Conservation (phyloP, 306 rosid species). For the Canavalia gladiata region DNA sequence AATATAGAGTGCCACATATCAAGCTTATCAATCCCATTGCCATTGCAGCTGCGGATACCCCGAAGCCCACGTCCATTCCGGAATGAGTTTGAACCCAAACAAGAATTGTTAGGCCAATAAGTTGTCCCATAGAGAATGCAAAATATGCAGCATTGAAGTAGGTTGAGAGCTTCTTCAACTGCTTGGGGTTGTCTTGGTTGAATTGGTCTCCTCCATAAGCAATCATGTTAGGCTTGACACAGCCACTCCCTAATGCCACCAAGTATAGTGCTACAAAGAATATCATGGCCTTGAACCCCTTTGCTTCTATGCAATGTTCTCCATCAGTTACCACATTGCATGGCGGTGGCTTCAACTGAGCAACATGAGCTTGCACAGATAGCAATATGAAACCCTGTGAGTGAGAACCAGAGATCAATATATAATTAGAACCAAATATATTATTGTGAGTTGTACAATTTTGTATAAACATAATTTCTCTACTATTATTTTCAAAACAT, state of each 20-base stretch:
- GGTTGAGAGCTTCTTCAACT: conserved; percentile 71
- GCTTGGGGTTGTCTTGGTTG: conserved; percentile 56
- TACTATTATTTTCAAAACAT: no score
- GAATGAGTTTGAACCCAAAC: conserved; percentile 99
- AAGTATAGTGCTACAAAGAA: conserved; percentile 86
- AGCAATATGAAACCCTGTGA: conserved; percentile 85
- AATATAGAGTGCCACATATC: conserved; percentile 74
- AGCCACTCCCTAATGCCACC: conserved; percentile 96
- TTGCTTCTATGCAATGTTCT: conserved; percentile 73
- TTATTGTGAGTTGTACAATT: no score
- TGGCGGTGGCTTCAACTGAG: conserved; percentile 80
- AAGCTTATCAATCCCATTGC: conserved; percentile 81
- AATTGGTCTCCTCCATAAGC: conserved; percentile 97
- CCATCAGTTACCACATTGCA: conserved; percentile 57
- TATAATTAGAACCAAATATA: background rate
- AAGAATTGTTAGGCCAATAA: conserved; percentile 82
- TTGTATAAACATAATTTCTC: no score
- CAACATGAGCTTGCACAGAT: conserved; percentile 95
- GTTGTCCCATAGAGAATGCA: conserved; percentile 90
- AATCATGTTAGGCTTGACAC: conserved; percentile 95
- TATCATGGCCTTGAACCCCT: conserved; percentile 75
- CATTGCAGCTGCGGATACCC: conserved; percentile 93
- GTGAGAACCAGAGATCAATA: background rate
- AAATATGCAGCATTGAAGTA: conserved; percentile 93
- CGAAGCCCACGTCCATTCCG: conserved; percentile 97